Evolutionary conservation across 2,329 filamentous ascomycete species (phyloP).

Genomic region (Lachnellula hyalina): DNA sequence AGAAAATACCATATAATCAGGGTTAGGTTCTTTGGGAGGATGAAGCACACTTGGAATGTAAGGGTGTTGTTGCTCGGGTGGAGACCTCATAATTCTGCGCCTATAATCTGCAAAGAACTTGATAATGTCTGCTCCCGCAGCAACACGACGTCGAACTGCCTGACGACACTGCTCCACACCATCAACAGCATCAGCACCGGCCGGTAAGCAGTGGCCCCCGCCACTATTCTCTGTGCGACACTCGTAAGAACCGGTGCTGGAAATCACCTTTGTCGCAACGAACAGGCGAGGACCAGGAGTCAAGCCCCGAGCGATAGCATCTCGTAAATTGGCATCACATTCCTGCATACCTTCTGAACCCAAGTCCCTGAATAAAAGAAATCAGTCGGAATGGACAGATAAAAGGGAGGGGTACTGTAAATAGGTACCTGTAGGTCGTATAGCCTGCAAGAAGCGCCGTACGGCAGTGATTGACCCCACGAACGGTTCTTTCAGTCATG

Average conservation of each 20-base stretch:
- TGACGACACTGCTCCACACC: constrained; percentile 41
- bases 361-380: constrained; percentile 37
- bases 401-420: no score
- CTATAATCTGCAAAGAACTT: constrained; percentile 49
- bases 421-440: constrained; percentile 42
- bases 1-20: constrained; percentile 40
- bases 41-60: constrained; percentile 21
- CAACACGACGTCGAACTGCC: constrained; percentile 42
- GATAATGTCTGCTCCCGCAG: constrained; percentile 45
- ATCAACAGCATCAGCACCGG: constrained; percentile 42
- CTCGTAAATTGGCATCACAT: constrained; percentile 46
- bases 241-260: constrained; percentile 46
- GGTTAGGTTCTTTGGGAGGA: constrained; percentile 34
- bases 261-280: constrained; percentile 47
- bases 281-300: constrained; percentile 50
- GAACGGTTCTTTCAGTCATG: constrained; percentile 50
- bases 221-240: constrained; percentile 35
- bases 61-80: constrained; percentile 20
- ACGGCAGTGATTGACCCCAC: constrained; percentile 48
- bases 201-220: constrained; percentile 31
- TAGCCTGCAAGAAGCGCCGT: constrained; percentile 51
- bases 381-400: no score
- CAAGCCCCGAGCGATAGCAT: constrained; percentile 49
- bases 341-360: constrained; percentile 47
- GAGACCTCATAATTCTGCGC: constrained; percentile 40